Base-by-base conservation (phyloP, 2,329 filamentous ascomycete species). In the Aspergillus neoniger region DNA sequence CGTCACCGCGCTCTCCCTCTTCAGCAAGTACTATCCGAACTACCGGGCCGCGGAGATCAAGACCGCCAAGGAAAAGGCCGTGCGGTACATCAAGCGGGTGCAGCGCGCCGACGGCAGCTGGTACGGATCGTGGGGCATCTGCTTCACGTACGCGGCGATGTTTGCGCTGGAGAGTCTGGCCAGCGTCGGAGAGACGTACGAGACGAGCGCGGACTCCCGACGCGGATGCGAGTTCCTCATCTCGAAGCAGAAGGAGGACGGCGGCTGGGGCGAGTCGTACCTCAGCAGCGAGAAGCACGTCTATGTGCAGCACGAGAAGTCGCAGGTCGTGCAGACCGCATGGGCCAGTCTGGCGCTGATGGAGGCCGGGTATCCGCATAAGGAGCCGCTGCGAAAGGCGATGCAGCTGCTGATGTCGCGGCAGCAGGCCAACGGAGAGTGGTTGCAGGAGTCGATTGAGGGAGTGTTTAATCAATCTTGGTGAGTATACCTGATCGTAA, bases 391-490 rank as follows among this genome's bases (percentile, higher is more conserved):
- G 44, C 84, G 86, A 69, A 88, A 82, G 67, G 95, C 90, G 1
- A 82, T 97, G 71, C 86, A 84, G 74, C 81, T 99, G 69, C 85
- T 99, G 64, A 94, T 97, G 88, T 79, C 84, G 30, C 85, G 94
- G 52, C 95, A 99, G 80, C 88, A 92, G 76, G 74, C 82, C 2
- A 96, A 96, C 72, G 95, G 95, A 36, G 93, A 97, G 79, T 99
- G 95, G 95, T 74, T 91, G 67, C 93, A 97, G 74, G 95, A 98
- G 77, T 89, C 90, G 0, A 98, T 99, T 69, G 95, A 99, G 76
- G 95, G 95, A 2, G 95, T 99, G 10, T 99, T 99, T 79, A 99
- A 99, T 79, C 96, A 97, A 82, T 95, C 89, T 71, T 98, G 94
- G 86, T 88, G 75, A 79, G 85, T 84, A 39, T 15, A 17, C 12